Evolutionary conservation across 768 basidiomycete species (phyloP), one percentile per base, ranked within the genome.

Genomic region (Phanerodontia chrysosporium): DNA sequence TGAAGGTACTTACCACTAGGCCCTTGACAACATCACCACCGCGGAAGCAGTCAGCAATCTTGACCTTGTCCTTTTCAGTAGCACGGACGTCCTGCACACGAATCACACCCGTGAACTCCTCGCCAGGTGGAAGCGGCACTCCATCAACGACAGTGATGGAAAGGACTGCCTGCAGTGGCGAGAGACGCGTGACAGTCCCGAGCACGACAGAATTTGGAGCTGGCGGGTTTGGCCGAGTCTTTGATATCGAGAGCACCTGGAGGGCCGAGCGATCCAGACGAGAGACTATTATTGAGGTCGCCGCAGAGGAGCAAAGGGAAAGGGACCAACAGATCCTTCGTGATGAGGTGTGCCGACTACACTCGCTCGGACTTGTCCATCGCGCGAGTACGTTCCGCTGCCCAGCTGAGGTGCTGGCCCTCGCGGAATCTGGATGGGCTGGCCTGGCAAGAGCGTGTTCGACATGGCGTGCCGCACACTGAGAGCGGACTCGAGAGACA

Each of bases 11-110:
- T 70, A 95, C 94, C 66, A 96, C 92, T 39, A 89, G 69, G 14
- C 91, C 92, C 59, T 87, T 83, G 30, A 97, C 88, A 51, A 95
- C 90, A 68, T 97, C 94, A 14, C 95, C 93, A 0, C 92, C 91
- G 25, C 94, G 81, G 71, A 96, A 97, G 67, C 92, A 96, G 65
- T 94, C 90, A 30, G 86, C 85, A 60, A 95, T 90, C 74, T 90
- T 93, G 59, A 95, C 83, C 65, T 84, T 86, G 75, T 95, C 92
- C 65, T 91, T 94, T 67, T 95, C 93, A 1, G 93, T 95, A 13
- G 90, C 89, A 55, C 95, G 76, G 22, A 97, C 86, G 71, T 97
- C 95, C 72, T 95, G 92, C 5, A 80, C 78, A 32, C 95, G 85
- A 63, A 97, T 91, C 22, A 96, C 87, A 4, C 94, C 94, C 0